Evolutionary conservation across 2,329 filamentous ascomycete genomes (phyloP), one percentile per base, ranked within the genome.

Genomic region (Sclerotinia glacialis): DNA sequence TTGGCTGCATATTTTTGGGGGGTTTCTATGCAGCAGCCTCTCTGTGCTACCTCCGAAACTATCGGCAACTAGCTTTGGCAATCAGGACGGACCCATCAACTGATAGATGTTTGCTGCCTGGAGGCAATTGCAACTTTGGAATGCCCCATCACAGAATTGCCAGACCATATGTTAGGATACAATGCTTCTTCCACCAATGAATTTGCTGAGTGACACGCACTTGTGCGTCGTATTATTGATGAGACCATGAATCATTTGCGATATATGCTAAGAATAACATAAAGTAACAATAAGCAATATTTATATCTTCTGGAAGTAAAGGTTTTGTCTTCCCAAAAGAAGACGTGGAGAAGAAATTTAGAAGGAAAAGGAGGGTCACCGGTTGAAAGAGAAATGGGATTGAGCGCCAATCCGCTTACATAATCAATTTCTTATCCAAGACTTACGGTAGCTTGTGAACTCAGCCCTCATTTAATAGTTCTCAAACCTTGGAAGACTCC

Each of bases 101-200:
- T 44, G 42, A 28, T 47, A 12, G 6, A 59, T 31, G 0, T 31
- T 34, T 44, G 26, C 26, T 16, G 42, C 23, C 42, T 31, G 12
- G 44, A 26, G n/a, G 46, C 21, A 49, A 37, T 23, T 60, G 12
- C 56, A 60, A 60, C 56, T 60, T 47, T 60, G 44, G 6, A 49
- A 60, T 60, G 28, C 31, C 16, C 7, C 28, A 11, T 31, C 31
- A 34, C 40, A 60, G 31, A 18, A 6, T n/a, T 28, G 34, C 16
- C 21, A 18, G 2, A 37, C 23, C 21, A 46, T 23, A 37, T 23
- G 11, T 5, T 18, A 18, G 5, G 28, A n/a, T 47, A 1, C 9
- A 16, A 34, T 47, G 28, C 42, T 34, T 59, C 26, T 23, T 47
- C 28, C 21, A 23, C 42, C 14, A 18, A 47, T 60, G 56, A 47